Conservation (phyloP, 1,284 basidiomycete species). For the Fomitopsis betulina region DNA sequence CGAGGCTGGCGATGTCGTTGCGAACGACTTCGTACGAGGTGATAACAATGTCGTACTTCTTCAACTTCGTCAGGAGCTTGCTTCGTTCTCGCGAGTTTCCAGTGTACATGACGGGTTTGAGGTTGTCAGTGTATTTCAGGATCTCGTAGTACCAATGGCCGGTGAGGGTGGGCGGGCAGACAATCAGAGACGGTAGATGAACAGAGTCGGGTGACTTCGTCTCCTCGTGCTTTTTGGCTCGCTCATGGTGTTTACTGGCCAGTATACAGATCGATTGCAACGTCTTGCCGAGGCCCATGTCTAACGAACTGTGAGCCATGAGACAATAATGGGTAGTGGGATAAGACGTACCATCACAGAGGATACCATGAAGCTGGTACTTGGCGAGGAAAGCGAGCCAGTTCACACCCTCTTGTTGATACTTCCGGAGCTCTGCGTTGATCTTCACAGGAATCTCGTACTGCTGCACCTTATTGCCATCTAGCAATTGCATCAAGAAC, state of each 20-base stretch:
- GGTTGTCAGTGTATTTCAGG: constrained; percentile 85
- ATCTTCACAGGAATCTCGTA: constrained; percentile 87
- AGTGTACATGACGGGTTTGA: constrained; percentile 86
- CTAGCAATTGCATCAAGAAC: constrained; percentile 92
- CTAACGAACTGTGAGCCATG: constrained; percentile 34
- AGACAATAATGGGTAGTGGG: neutral
- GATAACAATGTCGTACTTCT: constrained; percentile 83
- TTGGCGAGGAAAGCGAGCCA: constrained; percentile 98
- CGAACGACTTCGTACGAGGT: constrained; percentile 98
- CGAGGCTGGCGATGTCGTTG: constrained; percentile 84
- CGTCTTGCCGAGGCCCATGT: constrained; percentile 99
- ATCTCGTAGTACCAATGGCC: constrained; percentile 99
- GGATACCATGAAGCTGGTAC: constrained; percentile 96
- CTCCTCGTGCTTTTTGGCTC: constrained; percentile 64
- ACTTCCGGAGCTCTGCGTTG: constrained; percentile 93
- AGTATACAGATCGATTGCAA: constrained; percentile 98
- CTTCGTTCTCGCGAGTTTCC: constrained; percentile 88
- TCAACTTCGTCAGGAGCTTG: constrained; percentile 61
- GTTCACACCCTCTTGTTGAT: constrained; percentile 98
- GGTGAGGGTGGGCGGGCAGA: constrained; percentile 95
- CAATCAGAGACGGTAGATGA: constrained; percentile 90
- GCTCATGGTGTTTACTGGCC: constrained; percentile 90
- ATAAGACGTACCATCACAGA: constrained; percentile 82
- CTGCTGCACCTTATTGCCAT: constrained; percentile 91
- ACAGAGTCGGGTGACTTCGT: constrained; percentile 75